Conservation (phyloP, 2,329 filamentous ascomycete species). For the Cucurbitaria berberidis region DNA sequence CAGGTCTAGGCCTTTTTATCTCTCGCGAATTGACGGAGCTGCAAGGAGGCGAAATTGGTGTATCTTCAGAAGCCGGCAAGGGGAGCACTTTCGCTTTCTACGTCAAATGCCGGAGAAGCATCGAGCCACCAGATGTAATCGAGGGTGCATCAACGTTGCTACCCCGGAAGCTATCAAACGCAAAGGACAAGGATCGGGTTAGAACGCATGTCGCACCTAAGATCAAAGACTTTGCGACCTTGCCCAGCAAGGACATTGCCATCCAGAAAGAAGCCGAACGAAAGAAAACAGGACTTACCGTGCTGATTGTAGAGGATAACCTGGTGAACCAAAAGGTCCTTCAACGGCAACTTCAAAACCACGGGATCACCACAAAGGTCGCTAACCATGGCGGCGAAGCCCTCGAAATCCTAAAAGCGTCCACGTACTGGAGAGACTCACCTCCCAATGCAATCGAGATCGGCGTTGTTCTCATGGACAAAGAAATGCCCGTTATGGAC, state of each 20-base stretch:
- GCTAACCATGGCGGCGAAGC: conserved; percentile 60
- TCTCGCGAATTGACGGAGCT: conserved; percentile 79
- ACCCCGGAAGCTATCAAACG: conserved; percentile 38
- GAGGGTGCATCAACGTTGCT: conserved; percentile 38
- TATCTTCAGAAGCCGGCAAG: conserved; percentile 68
- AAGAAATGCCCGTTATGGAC: conserved; percentile 54
- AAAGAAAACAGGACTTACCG: conserved; percentile 32
- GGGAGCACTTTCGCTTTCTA: conserved; percentile 82
- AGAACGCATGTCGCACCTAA: conserved; percentile 27
- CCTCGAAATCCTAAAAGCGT: conserved; percentile 52
- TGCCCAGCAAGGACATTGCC: conserved; percentile 14
- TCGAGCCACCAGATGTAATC: conserved; percentile 40
- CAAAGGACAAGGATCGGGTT: conserved; percentile 29
- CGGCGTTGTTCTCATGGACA: conserved; percentile 47
- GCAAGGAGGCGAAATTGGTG: conserved; percentile 80
- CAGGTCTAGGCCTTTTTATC: conserved; percentile 79
- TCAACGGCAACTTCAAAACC: conserved; percentile 57
- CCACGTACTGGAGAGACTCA: conserved; percentile 50
- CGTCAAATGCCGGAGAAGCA: conserved; percentile 68
- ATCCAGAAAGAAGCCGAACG: conserved; percentile 11
- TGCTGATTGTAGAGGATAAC: conserved; percentile 54
- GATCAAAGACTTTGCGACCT: conserved; percentile 45
- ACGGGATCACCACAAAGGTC: conserved; percentile 54
- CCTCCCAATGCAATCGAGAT: conserved; percentile 32
- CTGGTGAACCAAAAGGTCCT: conserved; percentile 58